These are phyloP conservation scores for Fonsecaea monophora DNA, from an alignment of 2,329 filamentous ascomycete species.

Conservation along the genomic window DNA sequence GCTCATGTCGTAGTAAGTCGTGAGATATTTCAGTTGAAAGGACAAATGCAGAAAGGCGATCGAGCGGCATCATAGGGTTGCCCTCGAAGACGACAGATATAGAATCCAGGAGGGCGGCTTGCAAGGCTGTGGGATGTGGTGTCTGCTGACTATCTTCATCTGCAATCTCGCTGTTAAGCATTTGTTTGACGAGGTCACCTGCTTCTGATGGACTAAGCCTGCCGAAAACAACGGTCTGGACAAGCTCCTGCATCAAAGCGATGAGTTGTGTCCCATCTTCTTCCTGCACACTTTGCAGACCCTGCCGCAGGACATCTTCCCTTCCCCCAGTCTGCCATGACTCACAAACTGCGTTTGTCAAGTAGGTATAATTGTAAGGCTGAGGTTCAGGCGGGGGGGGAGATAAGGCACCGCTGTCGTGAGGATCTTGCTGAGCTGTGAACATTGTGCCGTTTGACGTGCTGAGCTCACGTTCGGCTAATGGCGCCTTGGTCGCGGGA, in stretches of 20 bases:
- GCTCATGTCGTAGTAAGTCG: slow-evolving; percentile 74
- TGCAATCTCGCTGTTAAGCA: slow-evolving; percentile 26
- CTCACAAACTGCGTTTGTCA: slow-evolving; percentile 73
- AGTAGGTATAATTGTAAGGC: slow-evolving; percentile 73
- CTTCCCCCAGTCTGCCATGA: slow-evolving; percentile 73
- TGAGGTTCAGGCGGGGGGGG: slow-evolving; percentile 40
- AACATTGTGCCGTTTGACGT: slow-evolving; percentile 43
- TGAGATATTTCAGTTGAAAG: slow-evolving; percentile 74
- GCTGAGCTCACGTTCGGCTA: slow-evolving; percentile 42
- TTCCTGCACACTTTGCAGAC: slow-evolving; percentile 66
- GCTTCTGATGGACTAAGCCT: slow-evolving; percentile 72
- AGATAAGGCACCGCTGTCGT: slow-evolving; percentile 35
- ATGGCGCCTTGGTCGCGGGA: slow-evolving; percentile 23
- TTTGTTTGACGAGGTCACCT: slow-evolving; percentile 72
- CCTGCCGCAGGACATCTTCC: slow-evolving; percentile 69
- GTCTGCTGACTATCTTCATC: slow-evolving; percentile 3
- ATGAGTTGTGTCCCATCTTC: slow-evolving; percentile 73
- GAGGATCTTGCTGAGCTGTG: slow-evolving; percentile 39
- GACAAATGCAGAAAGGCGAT: slow-evolving; percentile 70
- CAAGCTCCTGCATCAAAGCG: slow-evolving; percentile 81
- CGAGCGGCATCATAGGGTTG: slow-evolving; percentile 62
- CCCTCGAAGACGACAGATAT: slow-evolving; percentile 79
- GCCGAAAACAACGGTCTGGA: slow-evolving; percentile 74
- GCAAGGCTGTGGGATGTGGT: slow-evolving; percentile 21
- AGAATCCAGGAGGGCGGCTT: slow-evolving; percentile 49